Conservation (phyloP, 495 filamentous ascomycete species). For the Aspergillus egyptiacus region DNA sequence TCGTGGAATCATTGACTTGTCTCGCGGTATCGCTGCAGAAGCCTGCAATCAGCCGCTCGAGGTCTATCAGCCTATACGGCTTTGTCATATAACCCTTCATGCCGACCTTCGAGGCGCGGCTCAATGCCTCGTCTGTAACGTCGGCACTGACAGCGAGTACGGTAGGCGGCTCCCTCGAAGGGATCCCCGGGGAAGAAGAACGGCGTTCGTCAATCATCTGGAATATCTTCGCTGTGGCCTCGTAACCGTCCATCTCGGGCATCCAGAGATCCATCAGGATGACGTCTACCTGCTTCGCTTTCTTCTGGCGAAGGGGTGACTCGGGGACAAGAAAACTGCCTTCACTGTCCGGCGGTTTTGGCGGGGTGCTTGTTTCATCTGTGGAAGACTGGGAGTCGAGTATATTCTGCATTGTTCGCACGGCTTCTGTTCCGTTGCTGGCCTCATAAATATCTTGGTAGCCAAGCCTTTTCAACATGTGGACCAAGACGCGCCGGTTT, state of each 20-base stretch:
- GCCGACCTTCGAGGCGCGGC: slow-evolving; percentile 58
- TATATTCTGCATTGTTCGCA: slow-evolving; percentile 52
- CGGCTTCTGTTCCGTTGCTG: slow-evolving; percentile 67
- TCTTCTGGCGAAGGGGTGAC: slow-evolving; percentile 15
- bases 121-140: slow-evolving; percentile 61
- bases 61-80: slow-evolving; percentile 66
- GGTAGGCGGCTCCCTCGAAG: slow-evolving; percentile 29
- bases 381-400: slow-evolving; percentile 23
- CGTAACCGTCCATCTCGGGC: slow-evolving; percentile 77
- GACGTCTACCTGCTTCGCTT: slow-evolving; percentile 51
- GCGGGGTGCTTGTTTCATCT: not conserved
- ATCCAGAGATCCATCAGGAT: slow-evolving; percentile 86
- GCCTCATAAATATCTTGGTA: slow-evolving; percentile 62
- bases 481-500: slow-evolving; percentile 67
- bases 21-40: slow-evolving; percentile 41
- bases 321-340: slow-evolving; percentile 14
- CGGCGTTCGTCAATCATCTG: slow-evolving; percentile 41
- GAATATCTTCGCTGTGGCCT: slow-evolving; percentile 64
- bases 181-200: not conserved
- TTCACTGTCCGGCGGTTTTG: not conserved
- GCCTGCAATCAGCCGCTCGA: slow-evolving; percentile 61
- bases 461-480: slow-evolving; percentile 65
- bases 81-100: slow-evolving; percentile 78
- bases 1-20: slow-evolving; percentile 16
- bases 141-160: slow-evolving; percentile 74